These are phyloP conservation scores for Aulographum hederae DNA, from an alignment of 2,329 filamentous ascomycete species.

Conservation along the genomic window DNA sequence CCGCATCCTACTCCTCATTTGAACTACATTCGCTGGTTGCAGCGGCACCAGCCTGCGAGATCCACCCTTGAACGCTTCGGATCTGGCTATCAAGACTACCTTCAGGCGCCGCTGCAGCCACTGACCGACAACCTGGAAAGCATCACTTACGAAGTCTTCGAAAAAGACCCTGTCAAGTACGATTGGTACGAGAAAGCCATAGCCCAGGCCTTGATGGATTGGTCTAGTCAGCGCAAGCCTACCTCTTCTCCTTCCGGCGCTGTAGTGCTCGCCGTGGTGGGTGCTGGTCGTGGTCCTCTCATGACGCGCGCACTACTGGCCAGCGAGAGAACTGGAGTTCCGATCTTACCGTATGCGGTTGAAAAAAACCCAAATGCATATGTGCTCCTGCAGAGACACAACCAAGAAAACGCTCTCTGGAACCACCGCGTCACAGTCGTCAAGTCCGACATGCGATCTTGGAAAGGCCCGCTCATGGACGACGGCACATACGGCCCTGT, in stretches of 20 bases:
- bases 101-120: constrained; percentile 87
- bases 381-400: constrained; percentile 77
- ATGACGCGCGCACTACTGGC: constrained; percentile 76
- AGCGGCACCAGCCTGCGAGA: constrained; percentile 56
- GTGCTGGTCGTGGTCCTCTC: constrained; percentile 79
- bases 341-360: constrained; percentile 75
- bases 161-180: constrained; percentile 96
- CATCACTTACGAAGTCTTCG: constrained; percentile 95
- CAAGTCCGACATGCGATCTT: constrained; percentile 93
- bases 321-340: constrained; percentile 54
- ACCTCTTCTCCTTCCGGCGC: constrained; percentile 49
- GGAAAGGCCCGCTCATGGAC: constrained; percentile 58
- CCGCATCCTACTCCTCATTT: constrained; percentile 50
- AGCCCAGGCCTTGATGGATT: constrained; percentile 62
- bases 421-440: constrained; percentile 63
- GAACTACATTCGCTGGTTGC: constrained; percentile 68
- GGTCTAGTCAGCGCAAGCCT: constrained; percentile 53
- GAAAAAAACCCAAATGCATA: constrained; percentile 99
- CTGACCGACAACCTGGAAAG: constrained; percentile 93
- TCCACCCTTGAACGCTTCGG: constrained; percentile 48
- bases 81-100: constrained; percentile 72
- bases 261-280: constrained; percentile 79
- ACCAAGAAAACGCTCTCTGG: constrained; percentile 54
- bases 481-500: constrained; percentile 44
- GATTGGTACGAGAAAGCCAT: constrained; percentile 85